phyloP scores from a whole-genome alignment of 208 protist genomes.

The Trypanosoma avium region DNA sequence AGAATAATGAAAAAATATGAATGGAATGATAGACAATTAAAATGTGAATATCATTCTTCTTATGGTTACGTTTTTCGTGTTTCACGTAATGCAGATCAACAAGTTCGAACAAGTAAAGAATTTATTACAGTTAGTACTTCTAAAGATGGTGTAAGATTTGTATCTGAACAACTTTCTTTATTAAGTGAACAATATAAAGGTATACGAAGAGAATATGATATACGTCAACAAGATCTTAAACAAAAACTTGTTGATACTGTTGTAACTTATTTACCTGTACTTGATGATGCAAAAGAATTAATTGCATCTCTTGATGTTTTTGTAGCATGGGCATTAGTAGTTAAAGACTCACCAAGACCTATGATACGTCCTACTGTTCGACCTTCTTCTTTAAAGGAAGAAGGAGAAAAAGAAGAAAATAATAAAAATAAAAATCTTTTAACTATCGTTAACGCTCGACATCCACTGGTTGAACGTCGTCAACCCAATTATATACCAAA shows the following conservation, averaged over 20 bases:
- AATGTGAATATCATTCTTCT: conserved; percentile 85
- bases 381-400: neutral
- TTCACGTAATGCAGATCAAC: conserved; percentile 89
- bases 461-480: conserved; percentile 88
- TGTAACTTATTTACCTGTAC: conserved; percentile 92
- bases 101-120: conserved; percentile 78
- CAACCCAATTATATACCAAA: conserved; percentile 80
- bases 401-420: conserved; percentile 21
- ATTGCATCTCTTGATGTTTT: conserved; percentile 96
- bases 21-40: conserved; percentile 91
- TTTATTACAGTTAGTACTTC: conserved; percentile 84
- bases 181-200: conserved; percentile 84
- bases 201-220: conserved; percentile 73
- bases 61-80: conserved; percentile 93
- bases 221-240: conserved; percentile 85
- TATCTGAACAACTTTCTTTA: conserved; percentile 71
- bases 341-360: conserved; percentile 76
- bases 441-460: conserved; percentile 74
- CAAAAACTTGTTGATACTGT: conserved; percentile 92
- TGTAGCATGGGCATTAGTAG: conserved; percentile 87
- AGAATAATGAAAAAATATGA: conserved; percentile 61
- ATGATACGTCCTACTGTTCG: conserved; percentile 91
- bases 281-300: conserved; percentile 93
- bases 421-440: conserved; percentile 32
- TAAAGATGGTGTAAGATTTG: conserved; percentile 96